Base-by-base conservation (phyloP, 1,284 basidiomycete species). In the Golubevia pallescens region DNA sequence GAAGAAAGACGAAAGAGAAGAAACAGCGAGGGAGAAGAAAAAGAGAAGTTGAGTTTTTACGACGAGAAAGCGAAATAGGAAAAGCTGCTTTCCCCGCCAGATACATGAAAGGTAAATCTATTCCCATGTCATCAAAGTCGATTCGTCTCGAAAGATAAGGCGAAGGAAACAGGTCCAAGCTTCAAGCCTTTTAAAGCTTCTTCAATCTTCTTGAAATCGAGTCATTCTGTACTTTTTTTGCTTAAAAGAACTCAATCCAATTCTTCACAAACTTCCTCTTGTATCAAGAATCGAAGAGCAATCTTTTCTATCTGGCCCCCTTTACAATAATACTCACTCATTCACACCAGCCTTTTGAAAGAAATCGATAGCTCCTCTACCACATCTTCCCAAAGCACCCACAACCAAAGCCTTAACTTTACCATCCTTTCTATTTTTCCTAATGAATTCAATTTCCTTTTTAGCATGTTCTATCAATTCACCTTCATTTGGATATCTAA, bases 371-470 rank as follows among this genome's bases (percentile, higher is more conserved):
- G 97, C 97, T 59, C 97, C 97, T n/a, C 92, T 90, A 42, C 97
- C 97, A 86, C 97, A 99, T 60, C 97, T 89, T 32, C 97, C 97
- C 8, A 98, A 89, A 1, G 97, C 96, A 65, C 97, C 97, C 66
- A 99, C 97, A 67, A 99, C 94, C 63, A 99, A 90, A 7, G 93
- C 95, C 87, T 90, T 93, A 74, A 95, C 89, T 58, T 92, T 91
- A 23, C 74, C 71, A 59, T 84, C 82, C 0, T 58, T 91, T 68
- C 88, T 90, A 1, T 90, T 91, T 53, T 91, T 75, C 21, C 77
- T 79, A 71, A 87, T 83, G 58, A 78, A 77, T 67, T 87, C 91
- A 56, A 98, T 88, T 56, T 88, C 88, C 60, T 86, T 80, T 86
- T 89, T 91, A 13, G 81, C 82, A 24, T 74, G 67, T 21, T 73